Evolutionary conservation across 495 filamentous ascomycete species (phyloP).

Genomic region (Aspergillus sparsus): DNA sequence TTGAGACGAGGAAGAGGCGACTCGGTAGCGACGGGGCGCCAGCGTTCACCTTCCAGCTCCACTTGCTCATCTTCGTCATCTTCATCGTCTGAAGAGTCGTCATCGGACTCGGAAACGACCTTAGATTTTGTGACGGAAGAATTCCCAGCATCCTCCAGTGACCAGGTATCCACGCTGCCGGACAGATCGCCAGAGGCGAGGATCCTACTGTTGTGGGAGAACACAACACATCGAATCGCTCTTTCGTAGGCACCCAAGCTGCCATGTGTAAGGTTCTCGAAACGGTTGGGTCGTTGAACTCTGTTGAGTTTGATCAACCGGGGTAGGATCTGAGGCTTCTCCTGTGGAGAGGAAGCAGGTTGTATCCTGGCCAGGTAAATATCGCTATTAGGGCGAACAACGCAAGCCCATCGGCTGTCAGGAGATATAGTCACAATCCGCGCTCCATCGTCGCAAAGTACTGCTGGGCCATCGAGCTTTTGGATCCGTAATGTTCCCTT

Average conservation of each 20-base stretch:
- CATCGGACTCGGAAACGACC: conserved; percentile 43
- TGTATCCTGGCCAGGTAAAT: conserved; percentile 50
- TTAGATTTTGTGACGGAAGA: conserved; percentile 29
- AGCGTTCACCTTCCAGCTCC: conserved; percentile 53
- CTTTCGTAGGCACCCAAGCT: conserved; percentile 77
- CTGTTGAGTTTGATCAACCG: conserved; percentile 57
- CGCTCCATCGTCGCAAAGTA: conserved; percentile 58
- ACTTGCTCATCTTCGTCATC: conserved; percentile 38
- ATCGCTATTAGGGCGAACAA: conserved; percentile 53
- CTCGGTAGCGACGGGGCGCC: conserved; percentile 66
- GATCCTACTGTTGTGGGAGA: conserved; percentile 79
- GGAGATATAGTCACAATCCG: conserved; percentile 57
- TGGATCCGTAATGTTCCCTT: conserved; percentile 61
- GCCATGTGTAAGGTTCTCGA: conserved; percentile 57
- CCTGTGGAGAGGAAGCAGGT: conserved; percentile 34
- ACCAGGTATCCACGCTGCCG: conserved; percentile 85
- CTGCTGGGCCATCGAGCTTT: conserved; percentile 62
- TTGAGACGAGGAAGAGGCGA: conserved; percentile 77
- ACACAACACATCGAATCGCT: conserved; percentile 70
- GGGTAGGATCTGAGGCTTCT: conserved; percentile 47
- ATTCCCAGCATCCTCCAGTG: conserved; percentile 60
- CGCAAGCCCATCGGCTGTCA: conserved; percentile 57
- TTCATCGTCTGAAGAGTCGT: conserved; percentile 52
- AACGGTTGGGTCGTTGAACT: conserved; percentile 55
- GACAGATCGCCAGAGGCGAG: conserved; percentile 77